A percentile compares a stretch with the other conserved stretches of the same genome.
Evolutionary conservation across 2,329 filamentous ascomycete genomes (phyloP).

Genomic region (Apiospora kogelbergensis): DNA sequence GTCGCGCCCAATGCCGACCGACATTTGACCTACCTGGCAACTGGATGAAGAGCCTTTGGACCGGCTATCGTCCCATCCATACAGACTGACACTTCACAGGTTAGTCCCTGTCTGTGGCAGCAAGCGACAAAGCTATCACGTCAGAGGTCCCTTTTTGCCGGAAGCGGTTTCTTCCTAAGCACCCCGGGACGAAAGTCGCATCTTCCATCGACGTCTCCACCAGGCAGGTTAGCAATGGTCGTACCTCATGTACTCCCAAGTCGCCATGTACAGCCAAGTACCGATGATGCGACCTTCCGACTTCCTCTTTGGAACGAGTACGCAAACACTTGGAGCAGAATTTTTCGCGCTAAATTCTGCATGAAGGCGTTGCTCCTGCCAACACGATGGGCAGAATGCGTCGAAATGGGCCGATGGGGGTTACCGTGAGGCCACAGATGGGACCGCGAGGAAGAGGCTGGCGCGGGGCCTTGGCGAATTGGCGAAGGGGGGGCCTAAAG

Average conservation of each 20-base stretch:
- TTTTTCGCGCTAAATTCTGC: slow-evolving; percentile 24
- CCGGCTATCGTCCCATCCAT: background rate
- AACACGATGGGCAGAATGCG: slow-evolving; percentile 20
- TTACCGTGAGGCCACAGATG: background rate
- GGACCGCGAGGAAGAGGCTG: background rate
- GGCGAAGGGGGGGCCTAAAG: background rate
- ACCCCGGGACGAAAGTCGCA: slow-evolving; percentile 5
- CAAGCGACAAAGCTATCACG: background rate
- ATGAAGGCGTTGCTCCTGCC: slow-evolving; percentile 16
- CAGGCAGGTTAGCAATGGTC: background rate
- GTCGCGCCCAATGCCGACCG: background rate
- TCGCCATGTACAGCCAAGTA: slow-evolving; percentile 18
- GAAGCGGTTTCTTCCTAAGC: background rate
- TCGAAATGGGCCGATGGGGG: slow-evolving; percentile 10
- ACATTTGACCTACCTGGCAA: background rate
- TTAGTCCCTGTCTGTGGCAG: background rate
- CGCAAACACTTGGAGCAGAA: slow-evolving; percentile 14
- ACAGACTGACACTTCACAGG: background rate
- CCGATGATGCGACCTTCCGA: slow-evolving; percentile 10
- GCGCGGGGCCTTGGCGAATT: slow-evolving; percentile 25
- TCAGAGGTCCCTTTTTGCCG: background rate
- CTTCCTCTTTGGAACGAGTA: slow-evolving; percentile 17
- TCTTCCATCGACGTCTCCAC: background rate
- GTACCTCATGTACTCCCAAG: background rate
- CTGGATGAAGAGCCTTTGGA: background rate